A percentile compares a stretch with the other conserved stretches of the same genome.
Conservation (phyloP, 257 asterid genomes). For the Ophiorrhiza pumila region DNA sequence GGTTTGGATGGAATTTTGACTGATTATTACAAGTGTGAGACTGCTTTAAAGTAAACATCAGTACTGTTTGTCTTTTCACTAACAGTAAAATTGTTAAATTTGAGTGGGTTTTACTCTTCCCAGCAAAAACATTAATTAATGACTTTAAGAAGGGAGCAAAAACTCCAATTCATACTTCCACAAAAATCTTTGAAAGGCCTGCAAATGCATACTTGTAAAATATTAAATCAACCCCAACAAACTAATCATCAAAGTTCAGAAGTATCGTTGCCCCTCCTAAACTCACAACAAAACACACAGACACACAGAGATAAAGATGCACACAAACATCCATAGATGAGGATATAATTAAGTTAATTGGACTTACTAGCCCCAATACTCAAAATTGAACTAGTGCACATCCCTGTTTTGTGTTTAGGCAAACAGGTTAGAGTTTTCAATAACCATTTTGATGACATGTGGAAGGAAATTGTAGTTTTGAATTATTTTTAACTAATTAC, state of each 20-base stretch:
- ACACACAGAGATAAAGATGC: no score
- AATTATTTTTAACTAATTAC: background rate
- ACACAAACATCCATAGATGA: no score
- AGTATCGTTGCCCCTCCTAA: no score
- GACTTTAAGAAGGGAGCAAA: no score
- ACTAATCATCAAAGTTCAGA: no score
- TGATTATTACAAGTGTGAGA: background rate
- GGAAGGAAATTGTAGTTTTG: slow-evolving; percentile 1
- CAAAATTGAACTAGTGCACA: background rate
- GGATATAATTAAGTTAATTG: no score
- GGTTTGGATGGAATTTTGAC: background rate
- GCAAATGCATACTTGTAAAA: slow-evolving; percentile 2
- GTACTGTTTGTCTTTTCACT: background rate
- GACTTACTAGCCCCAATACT: no score
- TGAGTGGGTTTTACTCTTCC: background rate
- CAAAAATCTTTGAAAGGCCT: background rate
- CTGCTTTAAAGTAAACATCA: background rate
- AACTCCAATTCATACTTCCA: no score
- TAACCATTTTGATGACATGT: slow-evolving; percentile 1
- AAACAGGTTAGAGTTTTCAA: slow-evolving; percentile 6
- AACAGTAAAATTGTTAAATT: background rate
- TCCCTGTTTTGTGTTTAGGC: background rate
- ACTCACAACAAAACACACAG: no score
- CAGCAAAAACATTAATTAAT: background rate
- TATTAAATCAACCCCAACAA: background rate